Conservation (phyloP, 1,284 basidiomycete species). For the Agaricales sp. region DNA sequence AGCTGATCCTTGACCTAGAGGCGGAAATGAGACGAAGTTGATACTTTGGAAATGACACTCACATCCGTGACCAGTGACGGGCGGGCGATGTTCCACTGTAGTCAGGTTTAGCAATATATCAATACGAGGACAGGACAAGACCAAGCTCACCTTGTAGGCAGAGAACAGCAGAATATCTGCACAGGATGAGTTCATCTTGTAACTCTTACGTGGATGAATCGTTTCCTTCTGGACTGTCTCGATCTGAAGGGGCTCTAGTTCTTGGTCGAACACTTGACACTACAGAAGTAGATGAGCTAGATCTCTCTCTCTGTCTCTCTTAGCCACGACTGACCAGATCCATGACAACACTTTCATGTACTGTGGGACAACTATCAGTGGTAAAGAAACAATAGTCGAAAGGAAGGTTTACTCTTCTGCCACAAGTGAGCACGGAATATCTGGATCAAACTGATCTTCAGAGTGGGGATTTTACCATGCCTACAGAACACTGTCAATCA, state of each 20-base stretch:
- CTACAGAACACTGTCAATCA: conserved; percentile 26
- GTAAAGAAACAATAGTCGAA: conserved; percentile 4
- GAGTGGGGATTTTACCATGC: conserved; percentile 97
- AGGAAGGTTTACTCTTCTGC: conserved; percentile 77
- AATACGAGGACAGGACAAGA: not conserved
- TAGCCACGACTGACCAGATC: conserved; percentile 58
- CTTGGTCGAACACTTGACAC: conserved; percentile 99
- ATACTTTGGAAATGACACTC: conserved; percentile 17
- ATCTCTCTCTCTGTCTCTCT: not conserved
- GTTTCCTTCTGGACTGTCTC: conserved; percentile 99
- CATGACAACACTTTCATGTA: conserved; percentile 91
- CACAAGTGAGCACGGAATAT: conserved; percentile 99
- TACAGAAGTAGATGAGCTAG: conserved; percentile 15
- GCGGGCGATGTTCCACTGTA: conserved; percentile 91
- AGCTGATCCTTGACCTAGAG: conserved; percentile 83
- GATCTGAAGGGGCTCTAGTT: conserved; percentile 95
- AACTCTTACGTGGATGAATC: conserved; percentile 98
- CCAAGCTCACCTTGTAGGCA: conserved; percentile 64
- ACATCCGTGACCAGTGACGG: conserved; percentile 94
- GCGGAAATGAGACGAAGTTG: not conserved
- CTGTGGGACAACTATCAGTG: conserved; percentile 23
- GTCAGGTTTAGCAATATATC: conserved; percentile 5
- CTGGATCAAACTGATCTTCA: conserved; percentile 97
- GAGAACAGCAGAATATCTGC: conserved; percentile 98
- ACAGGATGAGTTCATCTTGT: conserved; percentile 99